Evolutionary conservation across 495 filamentous ascomycete species (phyloP), one percentile per base, ranked within the genome.

Genomic region (Xylaria bambusicola): DNA sequence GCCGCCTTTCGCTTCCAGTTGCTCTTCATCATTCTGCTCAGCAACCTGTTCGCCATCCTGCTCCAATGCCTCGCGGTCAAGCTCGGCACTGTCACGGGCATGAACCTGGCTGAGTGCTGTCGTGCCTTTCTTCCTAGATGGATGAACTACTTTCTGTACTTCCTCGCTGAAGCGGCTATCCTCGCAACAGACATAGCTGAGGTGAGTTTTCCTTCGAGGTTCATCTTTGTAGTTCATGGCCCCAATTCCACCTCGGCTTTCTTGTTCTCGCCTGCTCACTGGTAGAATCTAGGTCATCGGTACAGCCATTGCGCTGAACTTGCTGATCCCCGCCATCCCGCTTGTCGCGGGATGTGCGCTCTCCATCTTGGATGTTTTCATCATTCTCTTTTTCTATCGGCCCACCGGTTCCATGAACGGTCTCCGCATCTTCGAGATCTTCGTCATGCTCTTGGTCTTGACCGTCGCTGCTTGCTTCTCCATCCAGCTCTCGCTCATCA

Each of bases 151-250:
- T 73, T 82, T 42, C 80, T 93, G 15, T 95, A 93, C 67, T 68
- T 87, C 40, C 78, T 95, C 59, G 84, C 88, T 7, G 91, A 95
- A 71, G 82, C 80, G 13, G 90, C 91, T 50, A 93, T 95, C 66
- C 85, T 95, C 61, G 91, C 91, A 2, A 95, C 91, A 2, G 91
- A 95, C 73, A 93, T 97, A 69, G 92, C 92, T 44, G 92, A 97
- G 81, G 77, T 73, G 29, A 56, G 66, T 33, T 10, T 33, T 33
- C 10, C 29, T 33, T 33, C 29, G 29, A 5, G 5, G 5, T 5
- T 33, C 10, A 33, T 33, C 10, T 5, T 33, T 33, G 29, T 5
- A 33, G 10, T 33, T 10, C 29, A 5, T 33, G 29, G n/a, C n/a
- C n/a, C n/a, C n/a, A n/a, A n/a, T n/a, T n/a, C n/a, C n/a, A n/a